These are phyloP conservation scores for Acanthamoeba royreba DNA, from an alignment of 208 protist species.

Conservation along the genomic window DNA sequence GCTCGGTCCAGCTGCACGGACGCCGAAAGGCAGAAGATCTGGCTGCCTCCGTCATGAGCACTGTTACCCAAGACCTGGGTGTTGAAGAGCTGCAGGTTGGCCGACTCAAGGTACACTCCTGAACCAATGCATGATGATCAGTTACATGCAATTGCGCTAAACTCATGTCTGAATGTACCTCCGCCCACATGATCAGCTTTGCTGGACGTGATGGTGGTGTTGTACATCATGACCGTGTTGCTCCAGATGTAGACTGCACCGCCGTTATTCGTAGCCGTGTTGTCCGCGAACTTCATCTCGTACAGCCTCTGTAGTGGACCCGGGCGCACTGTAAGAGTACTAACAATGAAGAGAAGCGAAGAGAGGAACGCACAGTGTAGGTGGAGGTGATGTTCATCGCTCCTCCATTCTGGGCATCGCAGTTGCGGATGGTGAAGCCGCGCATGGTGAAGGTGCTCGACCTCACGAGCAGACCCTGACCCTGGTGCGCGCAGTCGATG, in stretches of 20 bases:
- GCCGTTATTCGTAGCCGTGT: background rate
- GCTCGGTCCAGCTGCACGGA: background rate
- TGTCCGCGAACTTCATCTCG: background rate
- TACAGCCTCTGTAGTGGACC: background rate
- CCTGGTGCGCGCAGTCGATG: background rate
- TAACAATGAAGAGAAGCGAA: no score
- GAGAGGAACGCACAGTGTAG: background rate
- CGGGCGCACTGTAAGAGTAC: background rate
- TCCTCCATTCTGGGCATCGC: background rate
- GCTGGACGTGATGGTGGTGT: background rate
- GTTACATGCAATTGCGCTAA: no score
- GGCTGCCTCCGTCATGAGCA: background rate
- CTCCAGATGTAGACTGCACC: background rate
- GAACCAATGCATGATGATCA: no score
- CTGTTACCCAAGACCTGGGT: background rate
- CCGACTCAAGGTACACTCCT: conserved; percentile 7
- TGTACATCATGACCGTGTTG: background rate
- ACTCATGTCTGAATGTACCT: no score
- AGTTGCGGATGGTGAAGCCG: background rate
- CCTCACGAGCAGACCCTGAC: background rate
- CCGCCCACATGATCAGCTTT: background rate
- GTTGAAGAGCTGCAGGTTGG: background rate
- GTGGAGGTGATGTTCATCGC: background rate
- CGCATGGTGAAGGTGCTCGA: background rate
- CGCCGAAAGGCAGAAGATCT: background rate